A percentile compares a stretch with the other conserved stretches of the same genome.
Evolutionary conservation across 2,329 filamentous ascomycete genomes (phyloP).

Genomic region (Cercospora sojina): DNA sequence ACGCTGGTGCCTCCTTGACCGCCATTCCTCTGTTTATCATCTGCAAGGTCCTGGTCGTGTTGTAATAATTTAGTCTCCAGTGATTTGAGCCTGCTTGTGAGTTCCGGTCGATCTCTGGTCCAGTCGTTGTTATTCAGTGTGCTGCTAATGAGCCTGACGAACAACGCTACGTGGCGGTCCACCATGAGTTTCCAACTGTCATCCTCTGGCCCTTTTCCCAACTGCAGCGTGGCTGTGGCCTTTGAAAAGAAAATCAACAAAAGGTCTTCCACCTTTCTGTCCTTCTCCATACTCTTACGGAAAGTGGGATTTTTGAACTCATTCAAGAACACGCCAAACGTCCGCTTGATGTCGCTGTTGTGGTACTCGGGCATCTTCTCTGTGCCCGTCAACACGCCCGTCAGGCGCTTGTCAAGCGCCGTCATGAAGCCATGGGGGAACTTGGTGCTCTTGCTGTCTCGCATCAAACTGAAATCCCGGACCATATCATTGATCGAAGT

Average conservation of each 20-base stretch:
- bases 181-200: constrained; percentile 89
- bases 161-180: constrained; percentile 90
- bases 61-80: constrained; percentile 92
- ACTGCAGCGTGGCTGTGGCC: constrained; percentile 85
- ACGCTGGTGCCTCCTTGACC: constrained; percentile 63
- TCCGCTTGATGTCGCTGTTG: constrained; percentile 86
- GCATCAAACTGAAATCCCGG: constrained; percentile 74
- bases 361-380: constrained; percentile 86
- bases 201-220: constrained; percentile 72
- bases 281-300: constrained; percentile 88
- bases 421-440: constrained; percentile 71
- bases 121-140: constrained; percentile 82
- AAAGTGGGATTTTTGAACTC: constrained; percentile 87
- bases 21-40: constrained; percentile 58
- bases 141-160: constrained; percentile 79
- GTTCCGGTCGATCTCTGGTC: constrained; percentile 79
- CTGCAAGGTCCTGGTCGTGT: constrained; percentile 84
- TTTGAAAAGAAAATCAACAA: constrained; percentile 95
- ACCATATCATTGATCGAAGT: constrained; percentile 77
- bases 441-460: constrained; percentile 67
- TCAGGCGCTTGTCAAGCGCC: constrained; percentile 73
- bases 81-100: constrained; percentile 72
- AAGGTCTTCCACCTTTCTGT: constrained; percentile 86
- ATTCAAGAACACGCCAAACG: constrained; percentile 92
- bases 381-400: constrained; percentile 74